Evolutionary conservation across 2,329 filamentous ascomycete species (phyloP).

Genomic region (Fusarium sp.): DNA sequence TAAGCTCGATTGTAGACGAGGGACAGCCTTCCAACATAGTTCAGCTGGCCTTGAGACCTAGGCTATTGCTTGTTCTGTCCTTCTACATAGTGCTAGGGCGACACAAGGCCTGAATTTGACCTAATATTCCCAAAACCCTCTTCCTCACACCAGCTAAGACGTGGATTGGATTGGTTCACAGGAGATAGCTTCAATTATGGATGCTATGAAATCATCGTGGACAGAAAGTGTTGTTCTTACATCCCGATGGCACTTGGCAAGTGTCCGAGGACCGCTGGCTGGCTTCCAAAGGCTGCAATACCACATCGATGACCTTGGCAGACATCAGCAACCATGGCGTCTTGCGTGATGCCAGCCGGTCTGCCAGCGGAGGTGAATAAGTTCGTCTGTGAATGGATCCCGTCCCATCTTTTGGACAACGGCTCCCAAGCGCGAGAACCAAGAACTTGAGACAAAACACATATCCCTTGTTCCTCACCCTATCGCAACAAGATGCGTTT

Average conservation of each 20-base stretch:
- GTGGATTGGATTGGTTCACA: background rate
- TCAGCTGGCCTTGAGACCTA: background rate
- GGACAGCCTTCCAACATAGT: background rate
- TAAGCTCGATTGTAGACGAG: background rate
- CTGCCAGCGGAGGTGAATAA: background rate
- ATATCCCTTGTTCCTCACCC: background rate
- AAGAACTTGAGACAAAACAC: background rate
- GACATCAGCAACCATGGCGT: background rate
- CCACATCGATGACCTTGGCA: constrained; percentile 2
- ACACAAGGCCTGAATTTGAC: background rate
- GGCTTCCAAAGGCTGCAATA: background rate
- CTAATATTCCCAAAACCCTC: background rate
- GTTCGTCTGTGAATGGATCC: constrained; percentile 1
- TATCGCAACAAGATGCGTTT: constrained; percentile 1
- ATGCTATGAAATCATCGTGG: constrained; percentile 24
- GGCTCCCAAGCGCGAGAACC: background rate
- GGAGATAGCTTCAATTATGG: constrained; percentile 13
- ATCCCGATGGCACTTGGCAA: constrained; percentile 13
- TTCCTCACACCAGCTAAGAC: constrained; percentile 1
- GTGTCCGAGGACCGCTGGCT: background rate
- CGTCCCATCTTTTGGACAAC: background rate
- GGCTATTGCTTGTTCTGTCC: background rate
- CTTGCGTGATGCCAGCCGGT: background rate
- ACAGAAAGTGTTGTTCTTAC: background rate
- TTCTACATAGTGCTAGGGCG: constrained; percentile 3